Conservation (phyloP, 805 yeast species). For the Saturnispora sanitii region DNA sequence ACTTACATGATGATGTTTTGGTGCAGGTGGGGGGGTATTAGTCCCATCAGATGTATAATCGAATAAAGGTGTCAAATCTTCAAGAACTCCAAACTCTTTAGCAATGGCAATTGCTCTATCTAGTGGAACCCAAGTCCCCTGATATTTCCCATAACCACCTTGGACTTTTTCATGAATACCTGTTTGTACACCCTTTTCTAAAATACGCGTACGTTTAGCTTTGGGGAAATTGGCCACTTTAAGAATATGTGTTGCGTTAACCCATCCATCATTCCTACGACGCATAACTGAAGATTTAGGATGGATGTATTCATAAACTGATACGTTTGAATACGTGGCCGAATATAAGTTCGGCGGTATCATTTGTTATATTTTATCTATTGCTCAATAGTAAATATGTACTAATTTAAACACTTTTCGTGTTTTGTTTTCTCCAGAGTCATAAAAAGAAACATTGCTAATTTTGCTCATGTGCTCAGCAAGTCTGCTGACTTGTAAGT, state of each 20-base stretch:
- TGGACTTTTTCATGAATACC: constrained; percentile 89
- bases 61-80: constrained; percentile 53
- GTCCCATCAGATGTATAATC: constrained; percentile 44
- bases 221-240: constrained; percentile 92
- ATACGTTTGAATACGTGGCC: constrained; percentile 71
- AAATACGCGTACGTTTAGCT: constrained; percentile 84
- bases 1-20: constrained; percentile 59
- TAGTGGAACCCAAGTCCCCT: constrained; percentile 95
- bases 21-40: constrained; percentile 47
- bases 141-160: constrained; percentile 95
- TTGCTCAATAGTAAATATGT: no score
- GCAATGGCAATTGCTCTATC: constrained; percentile 66
- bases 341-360: constrained; percentile 39
- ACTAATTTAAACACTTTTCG: no score
- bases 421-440: neutral
- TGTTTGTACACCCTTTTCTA: constrained; percentile 87
- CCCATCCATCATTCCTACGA: constrained; percentile 70
- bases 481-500: no score
- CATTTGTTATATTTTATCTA: no score
- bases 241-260: constrained; percentile 89
- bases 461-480: constrained; percentile 4
- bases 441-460: neutral
- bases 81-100: constrained; percentile 51
- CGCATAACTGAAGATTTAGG: constrained; percentile 71
- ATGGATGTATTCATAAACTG: constrained; percentile 69